Evolutionary conservation across 495 filamentous ascomycete species (phyloP).

Genomic region (Neurospora tetraspora): DNA sequence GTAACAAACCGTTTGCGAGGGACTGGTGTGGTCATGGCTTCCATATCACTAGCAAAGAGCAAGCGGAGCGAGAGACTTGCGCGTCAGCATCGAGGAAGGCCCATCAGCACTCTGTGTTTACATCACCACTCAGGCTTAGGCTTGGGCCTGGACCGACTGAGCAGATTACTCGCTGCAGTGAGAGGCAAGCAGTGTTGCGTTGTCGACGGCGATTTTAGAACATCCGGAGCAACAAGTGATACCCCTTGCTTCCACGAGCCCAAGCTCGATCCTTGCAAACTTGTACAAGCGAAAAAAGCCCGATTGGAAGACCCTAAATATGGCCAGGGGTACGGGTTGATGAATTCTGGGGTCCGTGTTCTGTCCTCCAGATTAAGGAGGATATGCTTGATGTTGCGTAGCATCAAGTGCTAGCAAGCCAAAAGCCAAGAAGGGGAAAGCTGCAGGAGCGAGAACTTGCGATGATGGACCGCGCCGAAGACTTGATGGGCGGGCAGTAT

Average conservation of each 20-base stretch:
- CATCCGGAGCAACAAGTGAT: background rate
- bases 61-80: background rate
- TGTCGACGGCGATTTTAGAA: background rate
- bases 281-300: background rate
- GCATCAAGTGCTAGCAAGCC: background rate
- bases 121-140: background rate
- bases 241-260: background rate
- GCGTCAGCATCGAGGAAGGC: background rate
- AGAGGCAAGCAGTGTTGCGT: background rate
- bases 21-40: background rate
- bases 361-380: background rate
- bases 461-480: background rate
- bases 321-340: background rate
- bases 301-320: background rate
- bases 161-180: background rate
- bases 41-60: background rate
- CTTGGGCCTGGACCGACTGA: background rate
- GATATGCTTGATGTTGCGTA: background rate
- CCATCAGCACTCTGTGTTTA: background rate
- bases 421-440: background rate
- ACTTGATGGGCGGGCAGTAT: background rate
- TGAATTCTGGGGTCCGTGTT: background rate
- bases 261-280: background rate
- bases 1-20: background rate
- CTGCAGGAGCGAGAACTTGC: background rate